Evolutionary conservation across 371 early-diverging fungal species (phyloP), one percentile per base, ranked within the genome.

Genomic region (Rhizopus delemar): DNA sequence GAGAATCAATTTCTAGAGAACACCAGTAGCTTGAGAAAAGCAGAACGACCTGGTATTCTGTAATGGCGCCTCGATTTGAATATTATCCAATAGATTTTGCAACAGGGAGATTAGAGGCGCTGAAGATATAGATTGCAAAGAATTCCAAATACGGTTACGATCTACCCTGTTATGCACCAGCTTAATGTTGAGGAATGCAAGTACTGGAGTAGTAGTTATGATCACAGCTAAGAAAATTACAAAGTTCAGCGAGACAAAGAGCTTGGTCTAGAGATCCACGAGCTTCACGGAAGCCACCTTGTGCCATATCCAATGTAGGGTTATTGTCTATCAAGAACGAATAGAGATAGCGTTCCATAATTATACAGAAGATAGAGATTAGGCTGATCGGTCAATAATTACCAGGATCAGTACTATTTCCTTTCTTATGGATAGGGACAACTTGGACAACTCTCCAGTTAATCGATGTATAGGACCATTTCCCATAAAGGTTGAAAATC

Each of bases 401-500:
- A 38, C 38, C 38, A 8, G 38, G 38, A 7, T 38, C 38, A 8
- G 38, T 12, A 8, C 7, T 7, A 12, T 38, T 12, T 7, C 38
- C 38, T 38, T 63, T 71, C 41, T 75, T 69, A 53, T 50, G 41
- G 22, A 69, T 63, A 1, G 73, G 69, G 0, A 60, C 57, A 0
- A 69, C 63, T 52, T 73, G 69, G 0, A 69, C 68, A 8, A 54
- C 36, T 0, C 67, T 51, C 73, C 68, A 59, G 56, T 58, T n/a
- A 35, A 46, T 38, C 57, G 59, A 55, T 12, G 50, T 49, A 11
- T 56, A 63, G 0, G 50, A 39, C 69, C 69, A 63, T 12, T 41
- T 11, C 60, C 60, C 63, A 16, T 60, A 68, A 4, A 68, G 34
- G 33, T 22, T 39, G 62, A 41, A 66, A 31, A 53, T 39, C 1